Evolutionary conservation across 2,329 filamentous ascomycete genomes (phyloP), one percentile per base, ranked within the genome.

Genomic region (Lizonia empirigonia): DNA sequence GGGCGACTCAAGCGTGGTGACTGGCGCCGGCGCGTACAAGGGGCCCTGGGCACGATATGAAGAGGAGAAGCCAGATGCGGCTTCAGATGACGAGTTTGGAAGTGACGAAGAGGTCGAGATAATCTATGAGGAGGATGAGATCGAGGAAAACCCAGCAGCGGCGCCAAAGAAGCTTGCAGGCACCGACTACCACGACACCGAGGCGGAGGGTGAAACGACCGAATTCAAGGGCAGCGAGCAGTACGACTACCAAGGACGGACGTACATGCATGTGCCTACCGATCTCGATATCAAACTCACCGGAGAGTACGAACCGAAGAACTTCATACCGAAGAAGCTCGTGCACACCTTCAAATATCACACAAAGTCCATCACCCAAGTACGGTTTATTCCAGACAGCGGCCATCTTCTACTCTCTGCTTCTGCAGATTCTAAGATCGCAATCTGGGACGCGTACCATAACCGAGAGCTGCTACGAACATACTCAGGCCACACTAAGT

Each of bases 191-290:
- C 73, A 71, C 27, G 72, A 78, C 47, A 72, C 71, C n/a, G 73
- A 74, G 44, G 72, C 71, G 0, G 74, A 72, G 37, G 74, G 73
- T 40, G 94, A 99, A 77, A 94, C 88, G 44, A 91, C 88, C 34
- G 87, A 86, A 35, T 99, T 97, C 76, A 89, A 96, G 67, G 94
- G 92, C 56, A 82, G 82, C 32, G 81, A 89, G 68, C 80, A 94
- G 75, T 88, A 86, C 78, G 94, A 99, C 73, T 99, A 99, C 77
- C 89, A 95, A 72, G 94, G 94, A 38, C 82, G 94, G 59, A 96
- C 93, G 26, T 99, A 96, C 72, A 97, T 99, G 93, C 94, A 99
- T 75, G 82, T 97, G 36, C 94, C 94, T 3, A 91, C 91, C 50
- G 72, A 74, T 37, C 57, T 74, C 26, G 69, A 70, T 29, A 68